phyloP scores from a whole-genome alignment of 768 basidiomycete genomes.

The Nidularia pulvinata region DNA sequence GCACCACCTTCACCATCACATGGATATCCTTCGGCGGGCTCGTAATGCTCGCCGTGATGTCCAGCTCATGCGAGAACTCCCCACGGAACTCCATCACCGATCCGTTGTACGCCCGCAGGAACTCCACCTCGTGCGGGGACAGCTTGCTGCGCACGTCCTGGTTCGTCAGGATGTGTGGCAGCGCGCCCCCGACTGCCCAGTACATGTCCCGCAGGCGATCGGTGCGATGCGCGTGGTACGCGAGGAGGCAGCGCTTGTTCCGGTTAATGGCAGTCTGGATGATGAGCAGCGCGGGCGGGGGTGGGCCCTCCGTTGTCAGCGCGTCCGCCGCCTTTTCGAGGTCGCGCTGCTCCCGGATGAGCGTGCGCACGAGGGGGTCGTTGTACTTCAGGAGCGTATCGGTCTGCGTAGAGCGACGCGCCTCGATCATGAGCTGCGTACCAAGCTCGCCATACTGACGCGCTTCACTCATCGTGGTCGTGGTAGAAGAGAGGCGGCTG shows the following conservation, averaged over 20 bases:
- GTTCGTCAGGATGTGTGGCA: constrained; percentile 78
- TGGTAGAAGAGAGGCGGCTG: no score
- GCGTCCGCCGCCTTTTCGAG: constrained; percentile 61
- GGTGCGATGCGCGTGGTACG: constrained; percentile 87
- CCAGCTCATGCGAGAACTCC: constrained; percentile 84
- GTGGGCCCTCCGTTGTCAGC: constrained; percentile 30
- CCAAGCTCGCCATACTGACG: constrained; percentile 85
- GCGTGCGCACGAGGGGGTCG: constrained; percentile 79
- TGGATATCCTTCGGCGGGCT: constrained; percentile 89
- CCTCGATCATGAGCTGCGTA: constrained; percentile 85
- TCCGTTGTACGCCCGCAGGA: constrained; percentile 77
- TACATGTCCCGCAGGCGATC: constrained; percentile 86
- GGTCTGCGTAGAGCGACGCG: constrained; percentile 81
- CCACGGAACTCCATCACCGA: constrained; percentile 83
- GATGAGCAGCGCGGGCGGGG: constrained; percentile 71
- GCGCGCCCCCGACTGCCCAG: constrained; percentile 86
- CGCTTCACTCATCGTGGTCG: constrained; percentile 42
- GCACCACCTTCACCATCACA: constrained; percentile 83
- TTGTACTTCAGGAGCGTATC: constrained; percentile 93
- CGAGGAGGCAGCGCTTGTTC: constrained; percentile 95
- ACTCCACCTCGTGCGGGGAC: constrained; percentile 52
- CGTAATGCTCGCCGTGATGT: constrained; percentile 82
- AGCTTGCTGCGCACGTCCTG: constrained; percentile 71
- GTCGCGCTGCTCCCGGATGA: constrained; percentile 91
- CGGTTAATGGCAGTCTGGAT: constrained; percentile 88